These are phyloP conservation scores for Hondaea fermentalgiana DNA, from an alignment of 108 stramenopile species.

Conservation along the genomic window DNA sequence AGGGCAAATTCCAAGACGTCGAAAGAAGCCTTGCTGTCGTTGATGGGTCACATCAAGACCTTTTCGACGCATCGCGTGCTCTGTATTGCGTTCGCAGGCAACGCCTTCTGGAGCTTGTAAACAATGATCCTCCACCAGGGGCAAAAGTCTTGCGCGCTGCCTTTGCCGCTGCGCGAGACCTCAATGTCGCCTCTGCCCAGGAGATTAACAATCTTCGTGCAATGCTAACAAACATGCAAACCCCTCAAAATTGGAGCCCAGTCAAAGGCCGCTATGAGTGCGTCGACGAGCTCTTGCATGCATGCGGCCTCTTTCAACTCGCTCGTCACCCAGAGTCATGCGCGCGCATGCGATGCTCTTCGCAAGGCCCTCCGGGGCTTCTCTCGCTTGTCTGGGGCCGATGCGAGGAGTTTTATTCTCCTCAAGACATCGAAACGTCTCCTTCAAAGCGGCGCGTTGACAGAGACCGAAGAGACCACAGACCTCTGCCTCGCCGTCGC, in stretches of 20 bases:
- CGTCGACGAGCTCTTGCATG: not conserved
- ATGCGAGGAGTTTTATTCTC: too few species aligned
- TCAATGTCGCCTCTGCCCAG: not conserved
- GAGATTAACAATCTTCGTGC: not conserved
- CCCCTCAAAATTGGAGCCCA: not conserved
- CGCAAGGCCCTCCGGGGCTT: not conserved
- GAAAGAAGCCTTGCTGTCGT: not conserved
- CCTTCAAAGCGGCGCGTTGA: too few species aligned
- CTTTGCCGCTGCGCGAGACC: not conserved
- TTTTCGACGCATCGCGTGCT: not conserved
- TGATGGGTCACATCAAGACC: not conserved
- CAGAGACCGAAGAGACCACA: too few species aligned
- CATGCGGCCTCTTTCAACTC: not conserved
- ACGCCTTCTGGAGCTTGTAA: not conserved
- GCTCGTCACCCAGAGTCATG: not conserved
- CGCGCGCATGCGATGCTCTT: not conserved
- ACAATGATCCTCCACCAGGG: not conserved
- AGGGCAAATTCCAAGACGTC: not conserved
- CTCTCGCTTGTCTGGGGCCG: not conserved
- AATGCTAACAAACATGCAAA: not conserved
- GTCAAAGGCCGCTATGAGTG: not conserved
- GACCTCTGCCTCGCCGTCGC: too few species aligned
- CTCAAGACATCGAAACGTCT: too few species aligned
- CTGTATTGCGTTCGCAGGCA: not conserved
- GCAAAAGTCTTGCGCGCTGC: not conserved